Percentiles rank a stretch among this genome's conserved stretches.
Evolutionary conservation across 2,329 filamentous ascomycete genomes (phyloP).

Genomic region (Biscogniauxia mediterranea): DNA sequence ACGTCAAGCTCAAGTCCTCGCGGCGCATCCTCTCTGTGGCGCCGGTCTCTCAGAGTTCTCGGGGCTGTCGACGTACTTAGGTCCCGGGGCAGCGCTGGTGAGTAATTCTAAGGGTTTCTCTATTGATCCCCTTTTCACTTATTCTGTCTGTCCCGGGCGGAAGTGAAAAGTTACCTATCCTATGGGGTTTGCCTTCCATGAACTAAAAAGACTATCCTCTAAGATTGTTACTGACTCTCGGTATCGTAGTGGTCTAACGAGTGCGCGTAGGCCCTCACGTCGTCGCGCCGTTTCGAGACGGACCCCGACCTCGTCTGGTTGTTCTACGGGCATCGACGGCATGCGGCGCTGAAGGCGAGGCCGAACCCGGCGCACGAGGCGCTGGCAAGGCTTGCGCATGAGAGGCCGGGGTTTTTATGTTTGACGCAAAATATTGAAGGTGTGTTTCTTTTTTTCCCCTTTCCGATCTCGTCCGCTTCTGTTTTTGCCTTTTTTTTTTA

Average conservation of each 20-base stretch:
- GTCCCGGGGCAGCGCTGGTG: conserved; percentile 65
- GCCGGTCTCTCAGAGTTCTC: conserved; percentile 58
- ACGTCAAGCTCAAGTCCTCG: conserved; percentile 36
- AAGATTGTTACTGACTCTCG: too few relatives aligned
- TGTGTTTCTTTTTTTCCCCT: conserved; percentile 29
- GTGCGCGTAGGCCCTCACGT: conserved; percentile 69
- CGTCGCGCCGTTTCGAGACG: conserved; percentile 65
- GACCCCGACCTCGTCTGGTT: conserved; percentile 84
- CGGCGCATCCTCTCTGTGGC: conserved; percentile 54
- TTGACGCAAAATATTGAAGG: conserved; percentile 88
- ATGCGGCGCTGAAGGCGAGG: conserved; percentile 69
- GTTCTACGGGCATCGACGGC: conserved; percentile 78
- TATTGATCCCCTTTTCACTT: too few relatives aligned
- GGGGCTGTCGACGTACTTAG: conserved; percentile 66
- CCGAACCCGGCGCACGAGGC: conserved; percentile 78
- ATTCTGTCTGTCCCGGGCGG: too few relatives aligned
- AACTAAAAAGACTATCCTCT: too few relatives aligned
- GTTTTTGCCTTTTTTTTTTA: not conserved
- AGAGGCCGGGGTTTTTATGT: conserved; percentile 65
- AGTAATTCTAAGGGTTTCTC: too few relatives aligned
- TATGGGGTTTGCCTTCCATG: too few relatives aligned
- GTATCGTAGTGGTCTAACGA: conserved; percentile 69
- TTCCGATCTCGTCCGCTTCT: too few relatives aligned
- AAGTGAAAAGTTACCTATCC: too few relatives aligned
- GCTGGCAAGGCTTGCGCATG: conserved; percentile 67